Evolutionary conservation across 2,329 filamentous ascomycete genomes (phyloP).

Genomic region (Fusarium piperis): DNA sequence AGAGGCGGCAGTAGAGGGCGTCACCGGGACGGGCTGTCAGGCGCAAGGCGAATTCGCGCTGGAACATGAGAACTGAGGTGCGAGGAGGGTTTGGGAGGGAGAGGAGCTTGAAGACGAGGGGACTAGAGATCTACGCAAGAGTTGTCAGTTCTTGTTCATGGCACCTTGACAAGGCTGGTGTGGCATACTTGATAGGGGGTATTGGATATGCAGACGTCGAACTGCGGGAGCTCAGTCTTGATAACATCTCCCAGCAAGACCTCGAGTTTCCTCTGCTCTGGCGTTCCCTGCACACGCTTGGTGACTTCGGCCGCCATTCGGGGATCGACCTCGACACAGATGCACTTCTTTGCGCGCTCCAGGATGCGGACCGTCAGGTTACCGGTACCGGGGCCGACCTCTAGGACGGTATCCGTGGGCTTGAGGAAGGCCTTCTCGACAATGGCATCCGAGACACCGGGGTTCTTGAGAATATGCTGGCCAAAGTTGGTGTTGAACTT

Average conservation of each 20-base stretch:
- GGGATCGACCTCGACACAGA: slow-evolving; percentile 92
- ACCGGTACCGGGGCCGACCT: slow-evolving; percentile 90
- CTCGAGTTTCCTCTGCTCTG: slow-evolving; percentile 84
- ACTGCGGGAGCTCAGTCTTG: slow-evolving; percentile 80
- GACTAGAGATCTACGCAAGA: slow-evolving; percentile 77
- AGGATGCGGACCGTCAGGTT: slow-evolving; percentile 91
- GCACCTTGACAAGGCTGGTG: neutral
- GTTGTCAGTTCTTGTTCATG: slow-evolving; percentile 23
- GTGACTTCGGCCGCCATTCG: slow-evolving; percentile 96
- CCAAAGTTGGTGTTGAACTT: slow-evolving; percentile 95
- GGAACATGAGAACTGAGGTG: slow-evolving; percentile 92
- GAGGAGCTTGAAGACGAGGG: slow-evolving; percentile 90
- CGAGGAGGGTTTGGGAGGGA: slow-evolving; percentile 83
- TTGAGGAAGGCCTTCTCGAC: slow-evolving; percentile 83
- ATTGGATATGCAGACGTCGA: slow-evolving; percentile 83
- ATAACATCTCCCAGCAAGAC: slow-evolving; percentile 88
- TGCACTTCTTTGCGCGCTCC: slow-evolving; percentile 82
- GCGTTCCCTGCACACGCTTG: slow-evolving; percentile 91
- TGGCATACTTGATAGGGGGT: slow-evolving; percentile 68
- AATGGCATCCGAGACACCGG: slow-evolving; percentile 80
- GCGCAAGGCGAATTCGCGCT: slow-evolving; percentile 92
- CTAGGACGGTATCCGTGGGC: slow-evolving; percentile 88
- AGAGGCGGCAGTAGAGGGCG: slow-evolving; percentile 88
- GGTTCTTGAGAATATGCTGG: slow-evolving; percentile 91
- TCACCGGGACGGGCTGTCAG: slow-evolving; percentile 90